Evolutionary conservation across 73 alveolate genomes (phyloP).

Genomic region (Symbiodinium pilosum): DNA sequence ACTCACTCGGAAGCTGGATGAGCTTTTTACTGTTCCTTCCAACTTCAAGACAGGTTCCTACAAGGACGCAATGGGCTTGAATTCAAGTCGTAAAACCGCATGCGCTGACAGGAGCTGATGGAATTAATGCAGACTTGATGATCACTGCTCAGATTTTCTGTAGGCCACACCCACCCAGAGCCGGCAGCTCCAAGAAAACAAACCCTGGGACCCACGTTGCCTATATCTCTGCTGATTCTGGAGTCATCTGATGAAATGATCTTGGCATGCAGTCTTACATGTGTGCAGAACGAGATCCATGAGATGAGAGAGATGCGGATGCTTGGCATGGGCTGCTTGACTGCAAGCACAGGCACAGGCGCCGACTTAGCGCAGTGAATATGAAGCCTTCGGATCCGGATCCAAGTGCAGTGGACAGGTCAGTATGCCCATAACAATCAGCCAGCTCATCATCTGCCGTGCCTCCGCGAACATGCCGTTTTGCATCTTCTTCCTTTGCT

Average conservation of each 20-base stretch:
- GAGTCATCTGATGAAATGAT: no score
- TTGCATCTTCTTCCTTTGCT: not conserved
- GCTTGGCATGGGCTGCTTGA: constrained; percentile 87
- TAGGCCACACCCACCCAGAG: no score
- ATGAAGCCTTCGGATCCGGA: not conserved
- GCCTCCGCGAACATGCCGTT: not conserved
- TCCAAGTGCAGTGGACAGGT: constrained; percentile 11
- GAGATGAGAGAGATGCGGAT: constrained; percentile 91
- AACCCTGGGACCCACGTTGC: no score
- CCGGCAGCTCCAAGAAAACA: no score
- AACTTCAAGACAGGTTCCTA: constrained; percentile 82
- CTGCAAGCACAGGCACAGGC: no score
- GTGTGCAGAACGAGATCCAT: constrained; percentile 83
- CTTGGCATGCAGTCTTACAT: no score
- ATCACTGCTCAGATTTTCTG: no score
- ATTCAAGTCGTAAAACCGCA: not conserved
- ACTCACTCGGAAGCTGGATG: constrained; percentile 18
- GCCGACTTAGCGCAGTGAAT: not conserved
- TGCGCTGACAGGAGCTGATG: no score
- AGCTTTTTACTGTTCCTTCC: constrained; percentile 74
- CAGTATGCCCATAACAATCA: constrained; percentile 91
- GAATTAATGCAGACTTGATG: no score
- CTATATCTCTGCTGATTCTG: no score
- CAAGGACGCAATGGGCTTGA: not conserved
- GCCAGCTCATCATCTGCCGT: constrained; percentile 88